Base-by-base conservation (phyloP, 169 alveolate genomes). In the Plasmodium chabaudi region DNA sequence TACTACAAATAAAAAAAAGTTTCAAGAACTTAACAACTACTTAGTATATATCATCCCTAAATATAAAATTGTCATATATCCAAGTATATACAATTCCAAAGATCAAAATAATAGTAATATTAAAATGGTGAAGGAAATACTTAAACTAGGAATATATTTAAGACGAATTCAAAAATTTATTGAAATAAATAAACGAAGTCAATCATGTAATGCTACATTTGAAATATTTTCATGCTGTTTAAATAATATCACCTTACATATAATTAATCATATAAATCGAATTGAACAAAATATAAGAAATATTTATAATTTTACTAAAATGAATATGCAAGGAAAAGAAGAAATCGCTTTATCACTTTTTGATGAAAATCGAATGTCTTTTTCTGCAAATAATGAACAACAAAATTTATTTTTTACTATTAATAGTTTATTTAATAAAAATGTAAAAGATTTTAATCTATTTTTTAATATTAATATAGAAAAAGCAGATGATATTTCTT, bases 171-270 rank as follows among this genome's bases (percentile, higher is more conserved):
- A 82, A 56, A 67, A 71, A 19, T 82, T 82, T 59, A 56, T 82
- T 0, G 90, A 82, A 67, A 82, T 82, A 44, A 82, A 82, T 34
- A 82, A 82, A 67, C 67, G 90, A 42, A 60, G 90, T 9, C 82
- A 82, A 9, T 65, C 69, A 46, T 82, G 90, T 27, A 82, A 82
- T 51, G 67, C 51, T 12, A 82, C 90, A 6, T 82, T 82, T 23
- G 90, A 82, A 47, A 82, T 82, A 47, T 82, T 82, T 27, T 82
- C 84, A 21, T 82, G 90, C 25, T 82, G 90, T 17, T 49, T 82
- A 21, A 67, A 55, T 17, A 82, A 82, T 71, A 82, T 82, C 42
- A 55, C 64, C 25, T 39, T 68, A 70, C 90, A 82, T 27, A 82
- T 82, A 44, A 55, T 67, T 55, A 82, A 82, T 49, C 90, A 82